These are phyloP conservation scores for Dittrichia graveolens DNA, from an alignment of 129 eudicot species.

Conservation along the genomic window DNA sequence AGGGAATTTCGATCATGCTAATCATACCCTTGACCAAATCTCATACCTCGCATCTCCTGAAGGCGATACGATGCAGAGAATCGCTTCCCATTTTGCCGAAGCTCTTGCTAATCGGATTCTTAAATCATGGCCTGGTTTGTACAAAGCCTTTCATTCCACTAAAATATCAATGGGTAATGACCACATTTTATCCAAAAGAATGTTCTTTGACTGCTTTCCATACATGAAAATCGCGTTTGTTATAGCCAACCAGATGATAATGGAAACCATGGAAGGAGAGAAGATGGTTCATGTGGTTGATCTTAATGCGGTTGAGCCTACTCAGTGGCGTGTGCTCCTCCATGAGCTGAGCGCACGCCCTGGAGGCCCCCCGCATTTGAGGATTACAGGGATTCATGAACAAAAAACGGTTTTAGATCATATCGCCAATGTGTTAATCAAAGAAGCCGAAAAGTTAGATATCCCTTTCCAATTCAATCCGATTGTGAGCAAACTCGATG, in stretches of 20 bases:
- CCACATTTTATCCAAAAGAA: conserved; percentile 58
- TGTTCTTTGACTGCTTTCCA: conserved; percentile 86
- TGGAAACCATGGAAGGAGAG: conserved; percentile 98
- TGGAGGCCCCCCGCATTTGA: conserved; percentile 95
- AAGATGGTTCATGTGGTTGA: conserved; percentile 92
- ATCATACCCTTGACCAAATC: conserved; percentile 89
- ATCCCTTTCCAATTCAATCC: conserved; percentile 92
- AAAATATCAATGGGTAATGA: conserved; percentile 52
- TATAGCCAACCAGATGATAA: conserved; percentile 75
- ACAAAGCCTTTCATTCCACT: conserved; percentile 75
- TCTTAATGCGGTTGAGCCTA: conserved; percentile 79
- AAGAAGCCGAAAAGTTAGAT: conserved; percentile 92
- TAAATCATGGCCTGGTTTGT: conserved; percentile 86
- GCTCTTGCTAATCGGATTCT: conserved; percentile 88
- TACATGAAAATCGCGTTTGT: conserved; percentile 84
- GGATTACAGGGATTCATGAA: conserved; percentile 88
- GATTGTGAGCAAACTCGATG: conserved; percentile 66
- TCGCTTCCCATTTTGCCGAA: conserved; percentile 87
- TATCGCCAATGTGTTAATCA: conserved; percentile 73
- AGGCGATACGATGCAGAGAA: conserved; percentile 97
- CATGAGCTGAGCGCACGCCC: conserved; percentile 93
- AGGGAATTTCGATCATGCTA: conserved; percentile 93
- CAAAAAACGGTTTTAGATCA: conserved; percentile 82
- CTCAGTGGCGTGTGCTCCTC: conserved; percentile 89
- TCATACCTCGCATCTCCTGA: conserved; percentile 86